Evolutionary conservation across 2,329 filamentous ascomycete species (phyloP).

Genomic region (Aspergillus sp.): DNA sequence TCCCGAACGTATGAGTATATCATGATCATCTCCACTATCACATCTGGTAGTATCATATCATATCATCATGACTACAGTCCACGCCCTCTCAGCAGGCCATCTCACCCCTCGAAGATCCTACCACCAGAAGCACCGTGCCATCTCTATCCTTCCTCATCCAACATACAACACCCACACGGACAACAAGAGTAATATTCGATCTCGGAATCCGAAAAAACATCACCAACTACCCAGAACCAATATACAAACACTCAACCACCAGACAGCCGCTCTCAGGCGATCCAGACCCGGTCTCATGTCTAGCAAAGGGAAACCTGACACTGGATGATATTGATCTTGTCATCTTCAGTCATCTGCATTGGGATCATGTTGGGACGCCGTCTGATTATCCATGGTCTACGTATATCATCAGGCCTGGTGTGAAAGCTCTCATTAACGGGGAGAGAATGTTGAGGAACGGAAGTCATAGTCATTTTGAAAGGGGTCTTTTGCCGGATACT

Average conservation of each 20-base stretch:
- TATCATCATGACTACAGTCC: constrained; percentile 10
- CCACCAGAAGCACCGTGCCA: constrained; percentile 18
- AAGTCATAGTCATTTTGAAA: constrained; percentile 21
- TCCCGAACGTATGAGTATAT: too few relatives aligned
- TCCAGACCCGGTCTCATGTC: constrained; percentile 24
- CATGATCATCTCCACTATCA: too few relatives aligned
- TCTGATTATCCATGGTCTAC: constrained; percentile 30
- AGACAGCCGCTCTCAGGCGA: constrained; percentile 17
- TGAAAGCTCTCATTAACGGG: constrained; percentile 11
- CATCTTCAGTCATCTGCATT: constrained; percentile 40
- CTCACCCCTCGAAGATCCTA: not conserved
- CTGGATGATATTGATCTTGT: constrained; percentile 38
- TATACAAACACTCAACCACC: constrained; percentile 18
- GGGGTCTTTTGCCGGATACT: constrained; percentile 15
- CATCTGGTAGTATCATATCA: too few relatives aligned
- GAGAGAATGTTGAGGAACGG: constrained; percentile 4
- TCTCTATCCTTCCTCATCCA: constrained; percentile 28
- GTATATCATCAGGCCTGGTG: constrained; percentile 34
- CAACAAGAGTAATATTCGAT: constrained; percentile 20
- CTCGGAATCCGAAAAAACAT: constrained; percentile 26
- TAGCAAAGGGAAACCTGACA: constrained; percentile 30
- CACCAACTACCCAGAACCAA: constrained; percentile 13
- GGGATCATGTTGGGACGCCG: constrained; percentile 40
- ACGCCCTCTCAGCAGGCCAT: constrained; percentile 30
- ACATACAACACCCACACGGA: constrained; percentile 13